Evolutionary conservation across 345 rosid genomes (phyloP).

Genomic region (Durio zibethinus): DNA sequence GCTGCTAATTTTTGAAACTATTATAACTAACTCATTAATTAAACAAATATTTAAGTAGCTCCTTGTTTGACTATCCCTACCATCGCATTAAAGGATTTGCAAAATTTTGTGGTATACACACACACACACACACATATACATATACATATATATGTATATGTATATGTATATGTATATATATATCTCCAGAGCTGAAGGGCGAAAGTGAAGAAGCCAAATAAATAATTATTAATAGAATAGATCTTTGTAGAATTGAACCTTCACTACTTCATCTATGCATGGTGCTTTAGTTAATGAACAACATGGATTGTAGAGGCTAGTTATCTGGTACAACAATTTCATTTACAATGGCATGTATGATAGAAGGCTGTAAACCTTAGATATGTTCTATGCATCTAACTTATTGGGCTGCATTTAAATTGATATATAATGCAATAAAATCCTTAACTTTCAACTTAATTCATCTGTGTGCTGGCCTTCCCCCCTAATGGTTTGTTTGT

Average conservation of each 20-base stretch:
- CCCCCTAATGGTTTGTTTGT: neutral
- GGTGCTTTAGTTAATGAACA: neutral
- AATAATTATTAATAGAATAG: neutral
- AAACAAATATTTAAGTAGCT: too few relatives aligned
- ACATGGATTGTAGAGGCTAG: neutral
- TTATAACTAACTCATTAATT: too few relatives aligned
- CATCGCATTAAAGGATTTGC: too few relatives aligned
- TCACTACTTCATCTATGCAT: neutral
- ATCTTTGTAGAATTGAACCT: neutral
- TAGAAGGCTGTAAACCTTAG: neutral
- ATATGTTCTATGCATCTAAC: slow-evolving; percentile 2
- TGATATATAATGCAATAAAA: neutral
- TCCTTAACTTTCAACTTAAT: neutral
- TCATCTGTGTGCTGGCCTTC: neutral
- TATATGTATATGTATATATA: too few relatives aligned
- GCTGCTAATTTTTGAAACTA: too few relatives aligned
- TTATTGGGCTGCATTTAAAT: neutral
- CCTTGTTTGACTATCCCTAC: too few relatives aligned
- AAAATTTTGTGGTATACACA: too few relatives aligned
- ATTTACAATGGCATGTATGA: neutral
- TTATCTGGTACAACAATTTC: neutral
- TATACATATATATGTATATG: too few relatives aligned
- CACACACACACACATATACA: too few relatives aligned
- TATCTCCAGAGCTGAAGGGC: neutral
- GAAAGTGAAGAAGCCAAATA: neutral